Evolutionary conservation across 2,329 filamentous ascomycete species (phyloP), one percentile per base, ranked within the genome.

Genomic region (Thielaviopsis euricoi): DNA sequence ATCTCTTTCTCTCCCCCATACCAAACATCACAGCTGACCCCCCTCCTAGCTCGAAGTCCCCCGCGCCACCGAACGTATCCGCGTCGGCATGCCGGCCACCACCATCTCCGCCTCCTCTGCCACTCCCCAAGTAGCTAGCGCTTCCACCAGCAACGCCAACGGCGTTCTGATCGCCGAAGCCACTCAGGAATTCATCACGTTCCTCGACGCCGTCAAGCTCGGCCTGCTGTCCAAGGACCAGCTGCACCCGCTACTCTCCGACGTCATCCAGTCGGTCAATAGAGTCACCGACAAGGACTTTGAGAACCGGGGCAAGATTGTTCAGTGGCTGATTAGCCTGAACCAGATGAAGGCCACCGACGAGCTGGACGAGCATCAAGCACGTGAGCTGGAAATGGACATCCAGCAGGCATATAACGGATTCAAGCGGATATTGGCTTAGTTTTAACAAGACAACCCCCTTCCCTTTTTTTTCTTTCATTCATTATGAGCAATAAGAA

Each of bases 291-390:
- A 95, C 68, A 81, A 85, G 62, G 91, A 97, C 66, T 98, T 98
- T 68, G 90, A 97, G 64, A 90, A 85, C 67, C 85, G 94, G 64
- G 89, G 87, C 65, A 97, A 97, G 77, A 97, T 98, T 65, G 89
- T 98, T 58, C 90, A 96, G 69, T 98, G 93, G 93, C 77, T 98
- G 63, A 98, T 98, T 65, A 86, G 88, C 6, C 75, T 98, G 62
- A 98, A 98, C 68, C 90, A 96, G 72, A 97, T 98, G 93, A 88
- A 88, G 67, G 93, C 90, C 9, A 89, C 89, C 1, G 90, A 97
- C 66, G 89, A 95, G 69, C 71, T 98, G 64, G 85, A 80, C 64
- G 87, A 95, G 65, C 84, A 91, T 59, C 89, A 96, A 71, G 87
- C 87, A 6, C 77, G 91, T 59, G 89, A 98, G 70, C 74, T 97